Evolutionary conservation across 1,284 basidiomycete species (phyloP).

Genomic region (Leccinum fallax): DNA sequence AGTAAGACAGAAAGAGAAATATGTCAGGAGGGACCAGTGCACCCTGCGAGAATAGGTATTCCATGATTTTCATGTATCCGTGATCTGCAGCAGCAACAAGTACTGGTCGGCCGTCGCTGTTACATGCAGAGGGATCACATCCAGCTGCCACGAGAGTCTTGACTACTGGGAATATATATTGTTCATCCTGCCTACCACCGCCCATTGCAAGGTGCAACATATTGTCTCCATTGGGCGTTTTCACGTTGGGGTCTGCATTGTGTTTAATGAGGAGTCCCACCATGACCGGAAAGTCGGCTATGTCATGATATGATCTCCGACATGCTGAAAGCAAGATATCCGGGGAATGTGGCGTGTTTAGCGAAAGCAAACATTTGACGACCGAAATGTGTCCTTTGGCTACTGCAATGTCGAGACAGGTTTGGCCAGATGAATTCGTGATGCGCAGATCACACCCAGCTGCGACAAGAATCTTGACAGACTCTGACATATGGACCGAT

Average conservation of each 20-base stretch:
- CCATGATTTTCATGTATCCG: neutral
- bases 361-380: no score
- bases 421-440: no score
- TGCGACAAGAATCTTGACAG: no score
- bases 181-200: neutral
- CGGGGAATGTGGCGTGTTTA: no score
- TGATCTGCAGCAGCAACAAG: rapidly evolving
- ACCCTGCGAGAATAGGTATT: neutral
- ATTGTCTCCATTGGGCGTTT: neutral
- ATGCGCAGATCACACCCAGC: no score
- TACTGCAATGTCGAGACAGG: no score
- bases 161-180: rapidly evolving
- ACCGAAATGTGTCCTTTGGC: no score
- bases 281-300: rapidly evolving
- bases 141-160: neutral
- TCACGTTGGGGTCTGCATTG: neutral
- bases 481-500: rapidly evolving
- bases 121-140: neutral
- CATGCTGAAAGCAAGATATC: neutral
- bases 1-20: neutral
- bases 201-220: neutral
- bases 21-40: neutral
- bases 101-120: rapidly evolving
- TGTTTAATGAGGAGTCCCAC: neutral
- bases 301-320: rapidly evolving